Evolutionary conservation across 768 basidiomycete genomes (phyloP).

Genomic region (Phaeolepiota aurea): DNA sequence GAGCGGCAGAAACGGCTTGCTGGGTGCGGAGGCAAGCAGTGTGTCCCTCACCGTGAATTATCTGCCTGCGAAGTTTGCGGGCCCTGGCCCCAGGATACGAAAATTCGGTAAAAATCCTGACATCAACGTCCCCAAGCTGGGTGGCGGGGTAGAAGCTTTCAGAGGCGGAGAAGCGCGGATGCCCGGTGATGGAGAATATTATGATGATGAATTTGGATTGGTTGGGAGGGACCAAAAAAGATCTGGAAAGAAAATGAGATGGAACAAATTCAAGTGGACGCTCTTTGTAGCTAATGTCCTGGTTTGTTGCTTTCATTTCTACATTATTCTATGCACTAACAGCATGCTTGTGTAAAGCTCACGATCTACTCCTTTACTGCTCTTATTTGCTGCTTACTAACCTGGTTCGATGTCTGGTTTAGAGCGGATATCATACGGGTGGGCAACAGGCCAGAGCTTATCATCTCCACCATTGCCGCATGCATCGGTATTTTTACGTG

Average conservation of each 20-base stretch:
- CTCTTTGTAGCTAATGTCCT: slow-evolving; percentile 59
- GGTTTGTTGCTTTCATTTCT: slow-evolving; percentile 18
- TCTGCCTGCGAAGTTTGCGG: slow-evolving; percentile 16
- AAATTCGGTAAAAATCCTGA: neutral
- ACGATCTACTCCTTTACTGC: slow-evolving; percentile 51
- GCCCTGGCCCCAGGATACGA: slow-evolving; percentile 8
- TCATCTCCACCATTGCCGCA: slow-evolving; percentile 63
- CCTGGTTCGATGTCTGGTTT: slow-evolving; percentile 71
- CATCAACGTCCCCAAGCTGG: slow-evolving; percentile 40
- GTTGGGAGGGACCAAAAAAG: slow-evolving; percentile 34
- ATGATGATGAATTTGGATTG: slow-evolving; percentile 28
- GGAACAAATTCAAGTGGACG: slow-evolving; percentile 84
- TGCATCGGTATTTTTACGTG: slow-evolving; percentile 54
- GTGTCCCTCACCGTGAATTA: slow-evolving; percentile 18
- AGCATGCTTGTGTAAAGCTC: slow-evolving; percentile 20
- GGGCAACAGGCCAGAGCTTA: slow-evolving; percentile 58
- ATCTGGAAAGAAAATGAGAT: slow-evolving; percentile 37
- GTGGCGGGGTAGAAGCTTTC: slow-evolving; percentile 65
- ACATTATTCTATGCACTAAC: neutral
- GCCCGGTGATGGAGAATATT: slow-evolving; percentile 37
- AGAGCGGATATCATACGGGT: slow-evolving; percentile 62
- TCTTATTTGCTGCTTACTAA: slow-evolving; percentile 58
- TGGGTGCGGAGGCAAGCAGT: slow-evolving; percentile 9
- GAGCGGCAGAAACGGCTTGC: neutral
- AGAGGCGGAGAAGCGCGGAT: slow-evolving; percentile 43